These are phyloP conservation scores for Kluyveromyces lactis DNA, from an alignment of 805 yeast species.

Conservation along the genomic window DNA sequence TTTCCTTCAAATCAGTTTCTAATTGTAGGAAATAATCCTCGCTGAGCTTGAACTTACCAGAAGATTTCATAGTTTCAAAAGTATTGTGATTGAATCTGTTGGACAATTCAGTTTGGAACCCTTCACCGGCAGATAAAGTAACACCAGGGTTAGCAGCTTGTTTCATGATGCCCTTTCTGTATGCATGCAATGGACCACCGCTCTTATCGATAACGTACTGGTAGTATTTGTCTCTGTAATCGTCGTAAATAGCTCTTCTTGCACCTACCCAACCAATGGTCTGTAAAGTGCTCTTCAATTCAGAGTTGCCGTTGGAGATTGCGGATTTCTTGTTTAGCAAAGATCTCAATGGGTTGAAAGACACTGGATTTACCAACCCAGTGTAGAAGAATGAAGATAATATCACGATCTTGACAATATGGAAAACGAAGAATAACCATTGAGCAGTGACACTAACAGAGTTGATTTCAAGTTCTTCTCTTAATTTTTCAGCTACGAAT, in stretches of 20 bases:
- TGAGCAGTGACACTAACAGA: conserved; percentile 42
- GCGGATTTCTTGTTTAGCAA: conserved; percentile 29
- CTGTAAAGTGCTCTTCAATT: conserved; percentile 38
- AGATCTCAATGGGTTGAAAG: conserved; percentile 35
- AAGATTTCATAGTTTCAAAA: conserved; percentile 33
- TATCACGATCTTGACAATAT: conserved; percentile 49
- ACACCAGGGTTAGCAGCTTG: conserved; percentile 52
- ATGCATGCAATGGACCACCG: conserved; percentile 75
- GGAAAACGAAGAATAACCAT: conserved; percentile 62
- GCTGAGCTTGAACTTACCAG: conserved; percentile 43
- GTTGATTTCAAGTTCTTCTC: conserved; percentile 39
- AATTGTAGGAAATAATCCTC: conserved; percentile 46
- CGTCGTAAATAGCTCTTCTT: conserved; percentile 59
- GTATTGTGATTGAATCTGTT: conserved; percentile 30
- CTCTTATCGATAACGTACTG: conserved; percentile 50
- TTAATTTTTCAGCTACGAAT: conserved; percentile 38
- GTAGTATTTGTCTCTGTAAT: conserved; percentile 63
- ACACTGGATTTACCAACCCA: conserved; percentile 74
- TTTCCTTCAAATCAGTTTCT: conserved; percentile 40
- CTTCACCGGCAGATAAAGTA: conserved; percentile 69
- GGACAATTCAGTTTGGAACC: conserved; percentile 55
- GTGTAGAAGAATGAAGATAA: conserved; percentile 51
- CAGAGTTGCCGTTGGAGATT: conserved; percentile 20
- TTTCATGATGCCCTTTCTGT: conserved; percentile 60
- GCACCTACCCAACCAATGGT: conserved; percentile 94